phyloP scores from a whole-genome alignment of 345 rosid genomes.

The Populus simonii region DNA sequence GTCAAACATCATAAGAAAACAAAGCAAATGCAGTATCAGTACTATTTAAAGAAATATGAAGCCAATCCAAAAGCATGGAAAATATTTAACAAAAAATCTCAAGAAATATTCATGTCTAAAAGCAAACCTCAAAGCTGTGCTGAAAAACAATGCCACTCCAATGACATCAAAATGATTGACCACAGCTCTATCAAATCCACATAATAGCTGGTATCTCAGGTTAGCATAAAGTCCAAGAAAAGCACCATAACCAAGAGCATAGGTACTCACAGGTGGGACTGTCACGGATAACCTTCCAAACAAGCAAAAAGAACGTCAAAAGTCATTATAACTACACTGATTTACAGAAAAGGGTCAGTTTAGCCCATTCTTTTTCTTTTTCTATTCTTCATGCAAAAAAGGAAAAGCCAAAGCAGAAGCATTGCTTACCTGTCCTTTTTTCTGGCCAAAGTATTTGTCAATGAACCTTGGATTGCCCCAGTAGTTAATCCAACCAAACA shows the following conservation, averaged over 20 bases:
- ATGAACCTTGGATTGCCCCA: slow-evolving; percentile 80
- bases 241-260: slow-evolving; percentile 83
- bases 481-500: slow-evolving; percentile 70
- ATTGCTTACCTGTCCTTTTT: slow-evolving; percentile 66
- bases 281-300: slow-evolving; percentile 72
- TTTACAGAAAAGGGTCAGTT: neutral
- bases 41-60: neutral
- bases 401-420: too few relatives aligned
- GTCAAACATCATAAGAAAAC: neutral
- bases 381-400: neutral
- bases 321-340: neutral
- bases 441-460: slow-evolving; percentile 61
- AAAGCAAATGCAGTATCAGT: neutral
- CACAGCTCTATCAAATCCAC: slow-evolving; percentile 73
- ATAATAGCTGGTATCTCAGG: slow-evolving; percentile 74
- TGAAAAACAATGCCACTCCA: slow-evolving; percentile 79
- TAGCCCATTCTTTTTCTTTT: neutral
- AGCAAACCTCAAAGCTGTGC: slow-evolving; percentile 78
- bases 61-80: neutral
- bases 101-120: neutral
- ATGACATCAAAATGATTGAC: slow-evolving; percentile 86
- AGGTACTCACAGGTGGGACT: slow-evolving; percentile 59
- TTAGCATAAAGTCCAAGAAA: slow-evolving; percentile 87
- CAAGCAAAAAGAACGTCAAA: neutral
- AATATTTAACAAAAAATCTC: neutral